These are phyloP conservation scores for Acacia concinna DNA, from an alignment of 331 rosid species.

Conservation along the genomic window DNA sequence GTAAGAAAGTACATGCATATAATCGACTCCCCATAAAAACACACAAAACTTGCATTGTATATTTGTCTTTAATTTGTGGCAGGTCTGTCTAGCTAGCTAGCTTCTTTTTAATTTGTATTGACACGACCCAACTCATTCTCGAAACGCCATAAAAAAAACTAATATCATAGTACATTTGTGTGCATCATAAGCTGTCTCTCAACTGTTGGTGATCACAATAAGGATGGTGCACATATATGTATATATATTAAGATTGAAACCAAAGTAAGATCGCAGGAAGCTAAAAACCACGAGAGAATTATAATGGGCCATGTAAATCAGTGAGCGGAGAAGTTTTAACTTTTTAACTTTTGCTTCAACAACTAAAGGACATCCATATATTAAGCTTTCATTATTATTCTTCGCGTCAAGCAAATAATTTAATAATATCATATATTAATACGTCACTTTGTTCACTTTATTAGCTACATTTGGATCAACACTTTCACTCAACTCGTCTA, in stretches of 20 bases:
- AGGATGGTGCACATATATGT: no score
- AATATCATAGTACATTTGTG: background rate
- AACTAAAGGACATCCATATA: background rate
- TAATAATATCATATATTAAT: background rate
- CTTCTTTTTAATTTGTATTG: background rate
- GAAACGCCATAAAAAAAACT: slow-evolving; percentile 31
- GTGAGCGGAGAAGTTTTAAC: slow-evolving; percentile 37
- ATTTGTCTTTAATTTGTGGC: background rate
- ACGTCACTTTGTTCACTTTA: slow-evolving; percentile 29
- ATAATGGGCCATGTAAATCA: slow-evolving; percentile 32
- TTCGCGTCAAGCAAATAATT: background rate
- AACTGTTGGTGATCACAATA: slow-evolving; percentile 26
- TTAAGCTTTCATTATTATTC: background rate
- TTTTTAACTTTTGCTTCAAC: background rate
- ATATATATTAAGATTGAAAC: background rate
- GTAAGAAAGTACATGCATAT: background rate
- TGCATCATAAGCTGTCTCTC: slow-evolving; percentile 40
- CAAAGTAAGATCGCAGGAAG: background rate
- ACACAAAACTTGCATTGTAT: background rate
- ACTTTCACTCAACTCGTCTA: slow-evolving; percentile 5
- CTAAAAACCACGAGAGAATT: slow-evolving; percentile 21
- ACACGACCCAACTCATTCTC: background rate
- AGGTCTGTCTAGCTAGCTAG: background rate
- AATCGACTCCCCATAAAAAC: slow-evolving; percentile 6
- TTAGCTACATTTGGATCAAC: slow-evolving; percentile 7